These are phyloP conservation scores for Nothopassalora personata DNA, from an alignment of 2,329 filamentous ascomycete species.

Conservation along the genomic window DNA sequence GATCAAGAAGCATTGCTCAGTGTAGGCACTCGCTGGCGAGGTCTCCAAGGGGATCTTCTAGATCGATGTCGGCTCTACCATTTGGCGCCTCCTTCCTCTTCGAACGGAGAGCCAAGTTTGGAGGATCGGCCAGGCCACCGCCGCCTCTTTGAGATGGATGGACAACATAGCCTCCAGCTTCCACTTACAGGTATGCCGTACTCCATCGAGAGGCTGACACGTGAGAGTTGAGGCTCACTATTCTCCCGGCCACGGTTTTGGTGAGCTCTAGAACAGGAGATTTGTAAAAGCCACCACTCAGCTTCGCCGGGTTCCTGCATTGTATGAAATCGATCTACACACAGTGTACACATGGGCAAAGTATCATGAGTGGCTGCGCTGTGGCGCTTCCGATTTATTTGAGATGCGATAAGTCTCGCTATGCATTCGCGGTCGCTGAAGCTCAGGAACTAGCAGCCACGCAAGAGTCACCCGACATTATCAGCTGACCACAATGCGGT, in stretches of 20 bases:
- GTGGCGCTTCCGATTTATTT: background rate
- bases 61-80: background rate
- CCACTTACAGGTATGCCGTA: background rate
- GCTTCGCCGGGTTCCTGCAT: background rate
- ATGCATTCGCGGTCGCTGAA: background rate
- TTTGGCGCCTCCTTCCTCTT: background rate
- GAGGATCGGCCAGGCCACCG: no score
- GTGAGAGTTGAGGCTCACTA: background rate
- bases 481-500: background rate
- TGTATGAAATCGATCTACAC: background rate
- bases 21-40: background rate
- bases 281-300: background rate
- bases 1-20: background rate
- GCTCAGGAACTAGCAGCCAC: background rate
- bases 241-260: background rate
- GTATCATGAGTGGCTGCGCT: background rate
- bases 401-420: background rate
- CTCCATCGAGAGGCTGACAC: background rate
- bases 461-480: background rate
- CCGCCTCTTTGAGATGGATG: background rate
- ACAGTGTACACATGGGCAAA: background rate
- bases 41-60: background rate
- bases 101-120: background rate
- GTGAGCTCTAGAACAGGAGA: background rate
- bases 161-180: background rate